These are phyloP conservation scores for Lentinula novae-zelandiae DNA, from an alignment of 1,284 basidiomycete species.

Conservation along the genomic window DNA sequence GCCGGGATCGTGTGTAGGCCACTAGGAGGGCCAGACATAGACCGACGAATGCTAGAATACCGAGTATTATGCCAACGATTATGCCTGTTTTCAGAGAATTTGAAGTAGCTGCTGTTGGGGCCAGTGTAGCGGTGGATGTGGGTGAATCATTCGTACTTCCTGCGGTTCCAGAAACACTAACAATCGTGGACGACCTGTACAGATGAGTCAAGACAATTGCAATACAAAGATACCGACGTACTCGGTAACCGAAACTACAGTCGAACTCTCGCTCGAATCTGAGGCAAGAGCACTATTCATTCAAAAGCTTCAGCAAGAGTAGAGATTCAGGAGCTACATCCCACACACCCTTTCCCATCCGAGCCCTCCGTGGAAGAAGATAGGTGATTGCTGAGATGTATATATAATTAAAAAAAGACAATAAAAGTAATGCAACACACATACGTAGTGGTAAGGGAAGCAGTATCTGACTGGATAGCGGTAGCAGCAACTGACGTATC, in stretches of 20 bases:
- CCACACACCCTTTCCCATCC: background rate
- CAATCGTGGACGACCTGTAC: background rate
- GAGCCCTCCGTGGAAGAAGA: background rate
- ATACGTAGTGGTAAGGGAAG: background rate
- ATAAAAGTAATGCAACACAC: background rate
- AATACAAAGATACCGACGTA: background rate
- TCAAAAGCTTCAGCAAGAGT: background rate
- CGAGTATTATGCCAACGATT: conserved; percentile 3
- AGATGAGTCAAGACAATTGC: background rate
- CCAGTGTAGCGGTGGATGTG: background rate
- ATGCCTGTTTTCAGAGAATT: conserved; percentile 1
- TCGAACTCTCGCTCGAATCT: background rate
- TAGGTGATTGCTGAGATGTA: background rate
- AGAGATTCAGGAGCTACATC: background rate
- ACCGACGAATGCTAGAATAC: background rate
- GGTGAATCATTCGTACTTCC: background rate
- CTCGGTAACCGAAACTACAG: background rate
- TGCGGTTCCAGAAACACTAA: background rate
- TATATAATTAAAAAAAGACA: background rate
- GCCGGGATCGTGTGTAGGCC: conserved; percentile 1
- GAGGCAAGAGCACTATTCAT: background rate
- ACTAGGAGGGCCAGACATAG: background rate
- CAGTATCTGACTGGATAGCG: background rate
- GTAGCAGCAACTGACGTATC: background rate
- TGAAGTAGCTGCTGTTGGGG: background rate